These are phyloP conservation scores for Globisporangium abappressorium DNA, from an alignment of 352 stramenopile species.

Conservation along the genomic window DNA sequence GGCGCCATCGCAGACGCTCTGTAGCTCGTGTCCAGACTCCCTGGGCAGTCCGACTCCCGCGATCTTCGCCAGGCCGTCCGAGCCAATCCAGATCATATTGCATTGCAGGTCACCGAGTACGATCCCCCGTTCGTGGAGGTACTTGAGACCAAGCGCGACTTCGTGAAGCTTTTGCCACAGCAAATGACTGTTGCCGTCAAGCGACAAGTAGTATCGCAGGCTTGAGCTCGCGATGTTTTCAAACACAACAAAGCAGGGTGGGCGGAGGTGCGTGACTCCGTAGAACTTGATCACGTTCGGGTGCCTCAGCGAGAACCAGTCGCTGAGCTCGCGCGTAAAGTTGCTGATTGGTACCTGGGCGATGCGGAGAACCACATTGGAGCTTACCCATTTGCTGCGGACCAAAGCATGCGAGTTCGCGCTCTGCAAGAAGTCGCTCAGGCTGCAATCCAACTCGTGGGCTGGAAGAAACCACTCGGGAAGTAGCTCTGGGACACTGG, in stretches of 20 bases:
- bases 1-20: neutral
- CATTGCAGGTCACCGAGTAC: neutral
- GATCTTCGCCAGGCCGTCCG: conserved; percentile 1
- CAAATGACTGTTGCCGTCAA: neutral
- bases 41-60: neutral
- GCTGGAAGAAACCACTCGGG: conserved; percentile 64
- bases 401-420: neutral
- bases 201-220: neutral
- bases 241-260: neutral
- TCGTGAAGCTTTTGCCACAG: conserved; percentile 12
- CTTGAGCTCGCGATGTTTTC: conserved; percentile 2
- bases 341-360: neutral
- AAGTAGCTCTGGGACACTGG: neutral
- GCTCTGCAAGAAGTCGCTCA: no score
- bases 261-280: conserved; percentile 14
- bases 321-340: neutral
- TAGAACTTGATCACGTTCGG: conserved; percentile 17
- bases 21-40: neutral
- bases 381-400: neutral
- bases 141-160: conserved; percentile 30
- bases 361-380: neutral
- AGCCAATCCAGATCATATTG: neutral
- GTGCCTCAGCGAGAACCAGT: conserved; percentile 23
- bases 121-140: conserved; percentile 13
- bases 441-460: conserved; percentile 41